Evolutionary conservation across 139 green algal genomes (phyloP), one percentile per base, ranked within the genome.

Genomic region (Coelastrella sp.): DNA sequence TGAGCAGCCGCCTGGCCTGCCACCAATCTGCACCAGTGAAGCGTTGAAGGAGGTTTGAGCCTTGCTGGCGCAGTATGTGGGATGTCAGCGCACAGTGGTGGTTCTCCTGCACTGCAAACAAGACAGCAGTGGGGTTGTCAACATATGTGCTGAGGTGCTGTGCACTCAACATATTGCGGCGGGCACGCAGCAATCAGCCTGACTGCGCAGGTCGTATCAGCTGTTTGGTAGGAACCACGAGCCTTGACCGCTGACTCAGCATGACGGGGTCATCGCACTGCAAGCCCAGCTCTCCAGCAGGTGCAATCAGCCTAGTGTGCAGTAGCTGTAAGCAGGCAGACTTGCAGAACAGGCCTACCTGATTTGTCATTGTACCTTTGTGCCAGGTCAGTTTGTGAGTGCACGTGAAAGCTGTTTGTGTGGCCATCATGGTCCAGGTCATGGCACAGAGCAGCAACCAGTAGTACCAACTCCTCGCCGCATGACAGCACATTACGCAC

Each of bases 11-110:
- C 47, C 93, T 91, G 20, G 92, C 60, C 54, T 80, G 60, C 3
- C 91, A 89, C 65, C 83, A 90, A 22, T 93, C 88, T 3, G 90
- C 86, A 8, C 82, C 68, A 60, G 5, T 17, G 22, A 93, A 80
- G 20, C 16, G 11, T 0, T 54, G 78, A 19, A 95, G 71, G 23
- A 96, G 59, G 75, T 88, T 87, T 80, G 90, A 93, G 57, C 95
- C 93, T 23, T 73, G 58, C 74, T 80, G 93, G 59, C 89, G 80
- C 80, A 97, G 85, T 57, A 97, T 94, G 57, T 89, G 90, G 81
- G 96, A 97, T 23, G 94, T 93, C 73, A 95, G 92, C 23, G 95
- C 95, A 90, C 95, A 97, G 88, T 97, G 95, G 87, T 97, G 95
- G 88, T 97, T 97, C 92, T 97, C 95, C 89, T 96, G 92, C n/a